Evolutionary conservation across 805 yeast species (phyloP).

Genomic region (Nakazawaea ernobii): DNA sequence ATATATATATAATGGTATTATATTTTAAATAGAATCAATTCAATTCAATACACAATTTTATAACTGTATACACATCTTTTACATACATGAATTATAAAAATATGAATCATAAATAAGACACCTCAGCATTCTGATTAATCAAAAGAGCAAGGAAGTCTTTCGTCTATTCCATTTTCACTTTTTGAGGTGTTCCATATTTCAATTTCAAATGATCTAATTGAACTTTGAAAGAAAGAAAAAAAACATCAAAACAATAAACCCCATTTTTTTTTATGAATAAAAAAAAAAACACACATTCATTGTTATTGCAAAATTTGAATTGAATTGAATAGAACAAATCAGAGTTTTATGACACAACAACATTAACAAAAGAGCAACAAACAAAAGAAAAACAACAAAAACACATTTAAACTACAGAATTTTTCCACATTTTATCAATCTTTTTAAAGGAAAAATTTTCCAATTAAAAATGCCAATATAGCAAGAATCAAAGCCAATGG

Average conservation of each 20-base stretch:
- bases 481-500: conserved; percentile 8
- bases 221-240: no score
- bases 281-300: no score
- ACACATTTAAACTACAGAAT: background rate
- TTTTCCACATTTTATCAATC: background rate
- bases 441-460: conserved; percentile 8
- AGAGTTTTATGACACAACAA: background rate
- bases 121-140: no score
- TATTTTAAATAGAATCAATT: background rate
- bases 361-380: background rate
- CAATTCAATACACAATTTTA: background rate
- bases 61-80: background rate
- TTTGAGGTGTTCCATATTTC: no score
- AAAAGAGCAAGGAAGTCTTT: no score
- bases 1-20: conserved; percentile 4
- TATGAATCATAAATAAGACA: background rate
- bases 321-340: no score
- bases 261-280: no score
- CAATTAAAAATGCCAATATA: conserved; percentile 9
- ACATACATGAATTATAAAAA: no score
- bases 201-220: no score
- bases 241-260: no score
- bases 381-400: background rate
- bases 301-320: no score
- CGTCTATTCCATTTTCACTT: no score